phyloP scores from a whole-genome alignment of 2,329 filamentous ascomycete genomes.

The Verruconis gallopava region DNA sequence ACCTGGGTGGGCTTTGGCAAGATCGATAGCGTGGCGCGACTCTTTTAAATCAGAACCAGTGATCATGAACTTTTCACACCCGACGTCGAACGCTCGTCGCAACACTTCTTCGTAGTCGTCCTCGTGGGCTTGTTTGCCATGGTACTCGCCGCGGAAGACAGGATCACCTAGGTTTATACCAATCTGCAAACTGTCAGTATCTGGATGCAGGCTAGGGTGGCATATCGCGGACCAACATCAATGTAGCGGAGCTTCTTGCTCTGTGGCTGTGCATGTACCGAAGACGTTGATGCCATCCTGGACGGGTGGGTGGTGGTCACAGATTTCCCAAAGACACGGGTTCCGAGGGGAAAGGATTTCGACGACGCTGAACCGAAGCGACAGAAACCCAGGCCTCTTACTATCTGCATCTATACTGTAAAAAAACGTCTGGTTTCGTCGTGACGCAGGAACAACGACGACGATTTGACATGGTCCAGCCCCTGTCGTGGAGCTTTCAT shows the following conservation, averaged over 20 bases:
- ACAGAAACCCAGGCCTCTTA: too few species aligned
- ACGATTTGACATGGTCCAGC: too few species aligned
- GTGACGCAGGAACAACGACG: too few species aligned
- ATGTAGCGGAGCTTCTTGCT: slow-evolving; percentile 23
- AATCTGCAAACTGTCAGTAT: slow-evolving; percentile 38
- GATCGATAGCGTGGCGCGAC: slow-evolving; percentile 58
- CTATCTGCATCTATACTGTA: too few species aligned
- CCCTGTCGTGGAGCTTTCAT: too few species aligned
- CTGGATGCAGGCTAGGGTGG: slow-evolving; percentile 8
- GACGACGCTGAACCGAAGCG: too few species aligned
- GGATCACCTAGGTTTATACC: slow-evolving; percentile 94
- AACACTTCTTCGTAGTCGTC: slow-evolving; percentile 66
- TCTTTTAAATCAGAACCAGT: slow-evolving; percentile 80
- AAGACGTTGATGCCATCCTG: slow-evolving; percentile 2
- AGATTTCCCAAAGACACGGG: too few species aligned
- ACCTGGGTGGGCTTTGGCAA: slow-evolving; percentile 62
- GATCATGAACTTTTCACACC: slow-evolving; percentile 81
- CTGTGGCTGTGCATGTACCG: not conserved
- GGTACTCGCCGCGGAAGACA: slow-evolving; percentile 74
- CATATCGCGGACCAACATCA: slow-evolving; percentile 28
- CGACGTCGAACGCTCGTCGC: slow-evolving; percentile 61
- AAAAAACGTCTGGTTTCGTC: too few species aligned
- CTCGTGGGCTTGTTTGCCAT: slow-evolving; percentile 63
- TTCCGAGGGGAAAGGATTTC: too few species aligned
- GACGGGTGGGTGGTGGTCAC: too few species aligned